Base-by-base conservation (phyloP, 140 eudicot species). In the Ambrosia hybrid region DNA sequence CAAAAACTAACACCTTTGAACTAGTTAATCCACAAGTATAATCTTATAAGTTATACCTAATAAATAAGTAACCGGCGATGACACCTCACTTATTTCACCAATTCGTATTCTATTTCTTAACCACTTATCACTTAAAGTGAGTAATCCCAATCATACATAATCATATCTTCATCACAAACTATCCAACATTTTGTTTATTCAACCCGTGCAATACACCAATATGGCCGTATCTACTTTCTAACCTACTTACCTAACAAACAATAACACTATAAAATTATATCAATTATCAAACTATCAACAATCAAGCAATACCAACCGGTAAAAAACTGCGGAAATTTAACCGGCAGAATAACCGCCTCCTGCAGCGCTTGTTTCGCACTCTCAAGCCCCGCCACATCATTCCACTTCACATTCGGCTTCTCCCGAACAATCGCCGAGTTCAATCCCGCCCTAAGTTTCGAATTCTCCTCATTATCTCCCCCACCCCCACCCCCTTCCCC, bases 331-430 rank as follows among this genome's bases (percentile, higher is more conserved):
- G 99, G 99, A 71, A 94, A 94, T 76, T 94, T 94, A 67, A 94
- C 99, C 5, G 99, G 99, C 67, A 94, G 79, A 41, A 94, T 94
- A 73, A 94, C 99, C 0, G 99, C 99, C 73, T 94, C 99, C 82
- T 94, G 99, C 77, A 94, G 70, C 1, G 99, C 91, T 82, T 94
- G 99, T 65, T 94, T 94, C 0, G 99, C 99, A 66, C 99, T 94
- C 78, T 94, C 99, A 76, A 94, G 78, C 39, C 99, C 99, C 21
- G 99, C 99, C 5, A 94, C 99, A 72, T 94, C 99, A 73, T 76
- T 90, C 99, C 99, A 94, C 83, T 90, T 94, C 16, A 94, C 91
- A 78, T 94, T 94, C 3, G 99, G 99, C 73, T 94, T 94, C 71
- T 94, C 99, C 74, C 96, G 15, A 33, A 94, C 75, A 77, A 94